phyloP scores from a whole-genome alignment of 106 monocot species.

The Cymbidium sinense region DNA sequence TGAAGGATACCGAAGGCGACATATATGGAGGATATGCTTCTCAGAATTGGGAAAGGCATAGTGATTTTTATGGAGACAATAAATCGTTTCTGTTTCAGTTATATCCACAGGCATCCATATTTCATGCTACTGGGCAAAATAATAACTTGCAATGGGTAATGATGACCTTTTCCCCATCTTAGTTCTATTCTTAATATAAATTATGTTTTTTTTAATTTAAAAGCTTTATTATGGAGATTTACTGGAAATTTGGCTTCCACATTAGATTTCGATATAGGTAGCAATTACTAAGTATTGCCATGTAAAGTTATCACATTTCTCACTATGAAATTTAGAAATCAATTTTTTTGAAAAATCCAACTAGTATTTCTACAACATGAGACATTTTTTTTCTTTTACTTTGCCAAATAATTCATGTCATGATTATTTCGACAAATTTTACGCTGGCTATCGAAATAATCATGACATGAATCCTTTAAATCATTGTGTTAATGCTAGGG shows the following conservation, averaged over 20 bases:
- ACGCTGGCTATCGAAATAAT: too few species aligned
- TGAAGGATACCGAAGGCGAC: slow-evolving; percentile 78
- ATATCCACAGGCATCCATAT: slow-evolving; percentile 77
- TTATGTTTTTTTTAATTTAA: neutral
- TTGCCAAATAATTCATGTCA: too few species aligned
- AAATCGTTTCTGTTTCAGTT: slow-evolving; percentile 88
- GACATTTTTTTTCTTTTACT: too few species aligned
- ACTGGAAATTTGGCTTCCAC: neutral
- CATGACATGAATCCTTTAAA: too few species aligned
- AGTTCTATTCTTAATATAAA: neutral
- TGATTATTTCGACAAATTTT: too few species aligned
- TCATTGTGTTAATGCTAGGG: too few species aligned
- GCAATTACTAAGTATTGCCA: neutral
- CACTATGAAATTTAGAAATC: neutral
- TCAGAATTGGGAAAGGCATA: slow-evolving; percentile 88
- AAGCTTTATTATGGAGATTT: neutral
- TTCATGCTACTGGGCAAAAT: slow-evolving; percentile 78
- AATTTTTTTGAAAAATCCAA: neutral
- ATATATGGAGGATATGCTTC: slow-evolving; percentile 95
- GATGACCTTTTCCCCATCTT: neutral
- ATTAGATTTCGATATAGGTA: neutral
- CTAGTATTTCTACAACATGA: too few species aligned
- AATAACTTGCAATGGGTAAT: slow-evolving; percentile 92
- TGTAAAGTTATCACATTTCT: neutral
- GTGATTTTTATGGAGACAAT: slow-evolving; percentile 97